Percentiles rank a stretch among this genome's conserved stretches.
These are phyloP conservation scores for Draba incana DNA, from an alignment of 345 rosid species.

Conservation along the genomic window DNA sequence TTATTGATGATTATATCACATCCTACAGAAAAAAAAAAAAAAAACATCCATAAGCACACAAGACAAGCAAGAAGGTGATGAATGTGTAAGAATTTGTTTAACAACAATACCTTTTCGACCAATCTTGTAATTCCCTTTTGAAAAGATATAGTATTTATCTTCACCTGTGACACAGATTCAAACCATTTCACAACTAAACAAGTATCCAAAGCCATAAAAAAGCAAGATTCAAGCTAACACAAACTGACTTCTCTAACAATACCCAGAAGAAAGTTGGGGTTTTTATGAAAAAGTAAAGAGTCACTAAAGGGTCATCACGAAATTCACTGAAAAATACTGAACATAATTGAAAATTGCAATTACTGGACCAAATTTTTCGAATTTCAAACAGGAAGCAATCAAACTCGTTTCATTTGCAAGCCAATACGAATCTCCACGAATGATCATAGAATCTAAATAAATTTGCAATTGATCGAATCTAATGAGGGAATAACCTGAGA, in stretches of 20 bases:
- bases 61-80: neutral
- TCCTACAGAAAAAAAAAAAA: conserved; percentile 46
- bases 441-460: neutral
- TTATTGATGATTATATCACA: conserved; percentile 78
- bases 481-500: conserved; percentile 50
- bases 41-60: neutral
- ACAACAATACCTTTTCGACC: conserved; percentile 72
- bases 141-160: conserved; percentile 66
- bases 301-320: neutral
- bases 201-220: neutral
- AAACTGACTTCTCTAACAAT: neutral
- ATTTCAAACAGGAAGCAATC: conserved; percentile 1
- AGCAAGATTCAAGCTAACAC: neutral
- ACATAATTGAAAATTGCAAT: neutral
- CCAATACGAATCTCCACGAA: conserved; percentile 11
- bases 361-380: neutral
- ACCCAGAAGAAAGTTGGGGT: neutral
- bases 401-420: conserved; percentile 26
- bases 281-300: neutral
- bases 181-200: neutral
- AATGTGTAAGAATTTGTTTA: neutral
- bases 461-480: neutral
- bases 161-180: conserved; percentile 50
- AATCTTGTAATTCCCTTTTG: conserved; percentile 64
- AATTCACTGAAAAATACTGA: neutral